Percentiles rank a stretch among this genome's conserved stretches.
phyloP scores from a whole-genome alignment of 148 eudicot genomes.

The Rhododendron mucronatum region DNA sequence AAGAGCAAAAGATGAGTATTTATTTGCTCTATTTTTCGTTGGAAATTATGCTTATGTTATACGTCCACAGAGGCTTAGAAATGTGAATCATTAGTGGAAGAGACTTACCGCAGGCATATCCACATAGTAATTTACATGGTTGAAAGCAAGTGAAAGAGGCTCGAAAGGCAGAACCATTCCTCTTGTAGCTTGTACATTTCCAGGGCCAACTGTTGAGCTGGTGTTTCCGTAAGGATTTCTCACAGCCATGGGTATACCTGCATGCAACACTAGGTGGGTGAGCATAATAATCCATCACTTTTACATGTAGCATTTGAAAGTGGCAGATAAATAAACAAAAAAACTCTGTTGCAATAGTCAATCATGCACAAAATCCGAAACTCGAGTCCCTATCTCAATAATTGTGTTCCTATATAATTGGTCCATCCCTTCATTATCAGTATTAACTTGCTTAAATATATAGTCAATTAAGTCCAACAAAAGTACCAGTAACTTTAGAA shows the following conservation, averaged over 20 bases:
- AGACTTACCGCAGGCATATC: constrained; percentile 22
- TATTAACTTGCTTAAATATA: neutral
- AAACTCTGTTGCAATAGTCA: neutral
- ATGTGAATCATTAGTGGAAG: neutral
- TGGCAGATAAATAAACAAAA: neutral
- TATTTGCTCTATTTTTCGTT: neutral
- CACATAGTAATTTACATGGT: constrained; percentile 29
- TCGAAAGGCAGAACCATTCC: constrained; percentile 41
- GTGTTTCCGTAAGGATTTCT: neutral
- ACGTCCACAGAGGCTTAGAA: neutral
- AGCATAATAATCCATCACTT: neutral
- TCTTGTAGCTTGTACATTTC: constrained; percentile 9
- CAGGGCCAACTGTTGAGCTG: neutral
- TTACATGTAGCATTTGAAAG: neutral
- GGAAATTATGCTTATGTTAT: neutral
- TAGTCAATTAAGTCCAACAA: neutral
- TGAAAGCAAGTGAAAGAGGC: constrained; percentile 37
- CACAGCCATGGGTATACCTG: constrained; percentile 1
- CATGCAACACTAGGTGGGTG: neutral
- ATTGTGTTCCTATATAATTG: neutral
- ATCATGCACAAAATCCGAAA: neutral
- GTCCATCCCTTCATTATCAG: neutral
- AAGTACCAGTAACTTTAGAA: neutral
- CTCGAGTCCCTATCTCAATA: neutral
- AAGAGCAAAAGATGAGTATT: neutral